Evolutionary conservation across 2,329 filamentous ascomycete genomes (phyloP), one percentile per base, ranked within the genome.

Genomic region (Leptographium procerum): DNA sequence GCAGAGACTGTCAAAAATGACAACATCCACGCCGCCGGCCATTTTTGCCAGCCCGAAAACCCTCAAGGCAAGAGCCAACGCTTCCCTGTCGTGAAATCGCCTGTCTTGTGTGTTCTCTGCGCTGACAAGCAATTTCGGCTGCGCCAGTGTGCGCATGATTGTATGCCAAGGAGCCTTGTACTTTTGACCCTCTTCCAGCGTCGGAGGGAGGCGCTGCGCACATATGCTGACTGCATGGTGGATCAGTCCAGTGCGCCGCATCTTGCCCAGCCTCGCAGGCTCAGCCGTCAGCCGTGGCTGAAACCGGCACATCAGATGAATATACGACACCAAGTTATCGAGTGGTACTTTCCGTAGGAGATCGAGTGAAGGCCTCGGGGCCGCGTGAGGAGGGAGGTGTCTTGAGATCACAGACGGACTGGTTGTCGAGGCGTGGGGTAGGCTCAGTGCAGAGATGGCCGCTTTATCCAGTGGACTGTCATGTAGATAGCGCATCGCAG

Each of bases 401-500:
- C 22, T 36, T 53, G 11, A 29, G 13, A n/a, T 29, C 24, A 11
- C 8, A 19, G 51, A 8, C n/a, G 33, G 26, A 47, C 40, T n/a
- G 36, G 36, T 19, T 29, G 19, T 62, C 4, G 53, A 14, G 7
- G 11, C 7, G 40, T 48, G 28, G 1, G 59, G 62, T 11, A 62
- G 55, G 26, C 47, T 11, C 43, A 64, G 43, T 1, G 58, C 58
- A 0, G 48, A 26, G 11, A 64, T 33, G 29, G 61, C 60, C 0
- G 48, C 36, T n/a, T 43, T 54, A 22, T 67, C 60, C 9, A 73
- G 60, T 4, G 64, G 65, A 61, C 76, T 76, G 59, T 82, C 77
- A 9, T 64, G 64, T 22, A 86, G 68, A 67, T 82, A 84, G 26
- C 66, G 65, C 36, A 79, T 60, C 0, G 77, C 83, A 11, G 73